Conservation (phyloP, 495 filamentous ascomycete genomes). For the Choiromyces venosus region DNA sequence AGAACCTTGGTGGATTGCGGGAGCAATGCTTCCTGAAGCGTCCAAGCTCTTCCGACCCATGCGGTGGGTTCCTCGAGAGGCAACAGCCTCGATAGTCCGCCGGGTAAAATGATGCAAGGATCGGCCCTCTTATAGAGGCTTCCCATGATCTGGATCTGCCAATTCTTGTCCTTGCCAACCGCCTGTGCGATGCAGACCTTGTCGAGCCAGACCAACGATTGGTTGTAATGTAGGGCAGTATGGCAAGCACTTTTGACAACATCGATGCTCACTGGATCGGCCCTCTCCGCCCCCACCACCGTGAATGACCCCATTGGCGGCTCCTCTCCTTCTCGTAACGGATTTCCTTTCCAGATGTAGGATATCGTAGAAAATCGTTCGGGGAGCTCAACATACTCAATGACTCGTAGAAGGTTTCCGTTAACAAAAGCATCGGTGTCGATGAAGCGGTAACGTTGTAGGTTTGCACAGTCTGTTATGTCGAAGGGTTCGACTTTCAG, state of each 20-base stretch:
- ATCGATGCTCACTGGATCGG: background rate
- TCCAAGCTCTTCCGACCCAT: slow-evolving; percentile 4
- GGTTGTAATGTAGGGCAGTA: background rate
- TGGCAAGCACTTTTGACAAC: background rate
- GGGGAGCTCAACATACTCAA: background rate
- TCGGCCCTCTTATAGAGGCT: slow-evolving; percentile 36
- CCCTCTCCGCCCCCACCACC: background rate
- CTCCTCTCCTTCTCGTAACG: background rate
- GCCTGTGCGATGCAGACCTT: slow-evolving; percentile 41
- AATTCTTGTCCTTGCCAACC: slow-evolving; percentile 28
- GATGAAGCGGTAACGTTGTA: background rate
- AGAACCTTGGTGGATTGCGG: background rate
- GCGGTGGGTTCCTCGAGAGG: background rate
- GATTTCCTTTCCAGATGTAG: slow-evolving; percentile 4
- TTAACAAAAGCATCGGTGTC: background rate
- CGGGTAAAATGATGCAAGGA: slow-evolving; percentile 38
- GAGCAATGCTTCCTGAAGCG: slow-evolving; percentile 2
- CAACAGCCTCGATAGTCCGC: background rate
- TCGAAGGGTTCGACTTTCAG: background rate
- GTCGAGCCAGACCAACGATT: slow-evolving; percentile 32
- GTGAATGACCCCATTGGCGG: background rate
- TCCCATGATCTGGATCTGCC: slow-evolving; percentile 37
- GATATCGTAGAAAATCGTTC: background rate
- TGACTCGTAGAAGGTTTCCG: background rate
- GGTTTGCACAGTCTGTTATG: background rate